Evolutionary conservation across 2,329 filamentous ascomycete genomes (phyloP), one percentile per base, ranked within the genome.

Genomic region (Alternaria sp.): DNA sequence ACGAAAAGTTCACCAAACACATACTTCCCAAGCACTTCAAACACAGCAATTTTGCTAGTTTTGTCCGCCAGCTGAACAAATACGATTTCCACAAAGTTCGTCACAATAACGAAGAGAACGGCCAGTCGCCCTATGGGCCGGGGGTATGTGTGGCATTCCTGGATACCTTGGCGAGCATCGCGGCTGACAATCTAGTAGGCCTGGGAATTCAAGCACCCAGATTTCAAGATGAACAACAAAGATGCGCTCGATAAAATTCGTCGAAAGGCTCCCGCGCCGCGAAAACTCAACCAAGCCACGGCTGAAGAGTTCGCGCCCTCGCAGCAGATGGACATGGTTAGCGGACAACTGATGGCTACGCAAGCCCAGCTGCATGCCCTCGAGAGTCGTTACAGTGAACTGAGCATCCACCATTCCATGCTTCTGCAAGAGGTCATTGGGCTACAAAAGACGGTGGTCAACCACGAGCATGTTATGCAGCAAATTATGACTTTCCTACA

Each of bases 1-100:
- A 96, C 78, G 94, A 98, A 78, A 97, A 96, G 78, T 99, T 99
- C 74, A 98, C 95, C 23, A 97, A 97, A 77, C 90, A 91, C 37
- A 96, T 99, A 70, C 86, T 99, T 14, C 95, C 95, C 2, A 97
- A 98, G 76, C 93, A 98, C 73, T 99, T 99, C 84, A 99, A 99
- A 80, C 95, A 98, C 80, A 96, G 92, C 85, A 97, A 97, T 78
- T 97, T 97, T 81, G 93, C 93, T 31, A 97, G 93, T 79, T 97
- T 97, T 75, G 93, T 97, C 58, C 90, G 93, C 48, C 93, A 97
- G 77, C 82, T 97, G 58, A 97, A 97, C 82, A 97, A 97, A 77
- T 97, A 96, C 78, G 93, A 97, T 75, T 99, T 99, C 70, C 95
- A 99, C 83, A 99, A 99, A 83, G 93, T 98, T 64, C 87, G 95